Conservation (phyloP, 768 basidiomycete genomes). For the Sarcomyxa edulis region DNA sequence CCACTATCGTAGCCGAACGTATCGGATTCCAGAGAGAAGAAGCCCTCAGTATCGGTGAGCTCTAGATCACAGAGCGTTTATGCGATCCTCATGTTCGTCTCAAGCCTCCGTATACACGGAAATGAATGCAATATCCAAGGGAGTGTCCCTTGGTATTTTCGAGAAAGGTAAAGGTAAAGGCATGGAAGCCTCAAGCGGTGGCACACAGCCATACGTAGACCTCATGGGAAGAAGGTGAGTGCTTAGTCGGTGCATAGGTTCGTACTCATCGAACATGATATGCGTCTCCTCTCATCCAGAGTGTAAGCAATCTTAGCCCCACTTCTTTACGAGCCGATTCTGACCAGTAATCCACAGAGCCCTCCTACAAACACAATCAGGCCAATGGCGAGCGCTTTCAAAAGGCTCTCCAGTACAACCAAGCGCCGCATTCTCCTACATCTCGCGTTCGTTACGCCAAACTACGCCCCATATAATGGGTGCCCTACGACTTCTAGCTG, state of each 20-base stretch:
- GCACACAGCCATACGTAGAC: constrained; percentile 80
- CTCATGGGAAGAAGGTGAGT: constrained; percentile 71
- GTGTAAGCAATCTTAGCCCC: constrained; percentile 35
- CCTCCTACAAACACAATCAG: constrained; percentile 62
- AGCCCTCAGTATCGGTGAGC: constrained; percentile 82
- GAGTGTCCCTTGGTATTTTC: constrained; percentile 77
- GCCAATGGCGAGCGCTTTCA: constrained; percentile 81
- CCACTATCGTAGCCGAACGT: constrained; percentile 77
- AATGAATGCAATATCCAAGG: constrained; percentile 85
- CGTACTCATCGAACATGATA: background rate
- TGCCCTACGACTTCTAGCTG: constrained; percentile 62
- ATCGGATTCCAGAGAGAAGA: constrained; percentile 87
- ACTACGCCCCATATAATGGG: constrained; percentile 76
- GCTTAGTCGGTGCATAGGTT: background rate
- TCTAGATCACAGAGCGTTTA: background rate
- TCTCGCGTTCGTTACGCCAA: constrained; percentile 75
- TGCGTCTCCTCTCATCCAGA: background rate
- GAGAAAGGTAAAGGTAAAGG: constrained; percentile 47
- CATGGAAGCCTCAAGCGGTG: constrained; percentile 47
- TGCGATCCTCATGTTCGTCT: background rate
- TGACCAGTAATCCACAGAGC: no score
- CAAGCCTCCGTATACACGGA: constrained; percentile 91
- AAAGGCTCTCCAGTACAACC: constrained; percentile 68
- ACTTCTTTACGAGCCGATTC: constrained; percentile 4
- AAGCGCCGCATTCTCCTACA: constrained; percentile 75